These are phyloP conservation scores for Arthroderma uncinatum DNA, from an alignment of 2,329 filamentous ascomycete species.

Conservation along the genomic window DNA sequence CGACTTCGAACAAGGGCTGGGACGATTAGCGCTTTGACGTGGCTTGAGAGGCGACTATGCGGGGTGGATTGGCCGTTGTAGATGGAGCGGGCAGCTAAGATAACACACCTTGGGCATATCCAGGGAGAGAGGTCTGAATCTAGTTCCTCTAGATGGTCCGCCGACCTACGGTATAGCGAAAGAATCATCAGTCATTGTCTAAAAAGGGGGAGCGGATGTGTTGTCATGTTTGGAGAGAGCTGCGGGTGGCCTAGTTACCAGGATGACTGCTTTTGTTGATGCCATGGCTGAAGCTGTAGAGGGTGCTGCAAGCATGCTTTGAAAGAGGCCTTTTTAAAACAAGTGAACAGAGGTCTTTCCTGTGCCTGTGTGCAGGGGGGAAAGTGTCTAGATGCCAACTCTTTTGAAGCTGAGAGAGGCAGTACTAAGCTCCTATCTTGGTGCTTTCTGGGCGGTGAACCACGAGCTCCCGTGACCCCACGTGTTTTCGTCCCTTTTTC, in stretches of 20 bases:
- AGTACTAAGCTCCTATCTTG: background rate
- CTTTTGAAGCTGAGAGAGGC: background rate
- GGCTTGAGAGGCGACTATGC: too few relatives aligned
- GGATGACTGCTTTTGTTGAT: constrained; percentile 84
- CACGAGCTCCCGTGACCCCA: background rate
- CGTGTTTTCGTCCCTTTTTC: background rate
- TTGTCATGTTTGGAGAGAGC: background rate
- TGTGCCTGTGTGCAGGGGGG: background rate
- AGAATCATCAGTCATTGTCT: background rate
- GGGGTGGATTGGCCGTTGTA: background rate
- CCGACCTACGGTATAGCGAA: constrained; percentile 55
- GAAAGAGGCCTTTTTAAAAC: background rate
- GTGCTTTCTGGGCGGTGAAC: background rate
- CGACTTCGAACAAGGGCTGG: constrained; percentile 93
- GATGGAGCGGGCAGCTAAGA: constrained; percentile 6
- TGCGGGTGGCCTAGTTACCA: constrained; percentile 45
- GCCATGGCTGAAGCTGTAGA: constrained; percentile 31
- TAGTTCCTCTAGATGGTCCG: constrained; percentile 86
- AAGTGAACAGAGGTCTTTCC: background rate
- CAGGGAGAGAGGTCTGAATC: constrained; percentile 87
- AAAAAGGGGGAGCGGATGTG: background rate
- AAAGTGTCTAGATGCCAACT: background rate
- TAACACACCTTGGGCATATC: constrained; percentile 78
- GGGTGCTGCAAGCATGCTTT: background rate
- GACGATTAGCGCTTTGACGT: background rate